Conservation (phyloP, 2,329 filamentous ascomycete genomes). For the Tricladium varicosporioides region DNA sequence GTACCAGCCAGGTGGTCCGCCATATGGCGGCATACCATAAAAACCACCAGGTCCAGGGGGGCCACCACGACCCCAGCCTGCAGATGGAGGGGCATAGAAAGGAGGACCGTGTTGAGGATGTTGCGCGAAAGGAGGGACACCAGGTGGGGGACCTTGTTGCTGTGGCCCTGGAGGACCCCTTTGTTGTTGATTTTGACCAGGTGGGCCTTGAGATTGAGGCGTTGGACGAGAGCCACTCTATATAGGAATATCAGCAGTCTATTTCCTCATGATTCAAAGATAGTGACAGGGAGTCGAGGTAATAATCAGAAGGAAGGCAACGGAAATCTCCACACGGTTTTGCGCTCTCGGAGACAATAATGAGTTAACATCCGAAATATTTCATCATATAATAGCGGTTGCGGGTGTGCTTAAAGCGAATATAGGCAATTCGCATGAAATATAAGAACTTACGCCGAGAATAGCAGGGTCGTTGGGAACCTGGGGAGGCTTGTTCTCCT, state of each 20-base stretch:
- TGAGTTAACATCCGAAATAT: conserved; percentile 94
- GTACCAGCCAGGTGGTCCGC: conserved; percentile 73
- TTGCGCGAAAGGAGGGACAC: conserved; percentile 37
- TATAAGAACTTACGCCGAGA: conserved; percentile 75
- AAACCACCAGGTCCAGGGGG: conserved; percentile 63
- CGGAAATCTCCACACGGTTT: conserved; percentile 94
- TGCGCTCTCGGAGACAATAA: conserved; percentile 89
- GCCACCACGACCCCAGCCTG: conserved; percentile 53
- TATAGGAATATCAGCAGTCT: conserved; percentile 30
- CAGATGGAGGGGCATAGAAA: conserved; percentile 42
- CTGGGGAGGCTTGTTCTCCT: conserved; percentile 71
- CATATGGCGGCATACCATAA: conserved; percentile 70
- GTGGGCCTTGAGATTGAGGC: conserved; percentile 19
- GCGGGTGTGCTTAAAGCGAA: not conserved
- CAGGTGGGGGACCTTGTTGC: conserved; percentile 15
- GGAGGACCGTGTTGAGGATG: conserved; percentile 40
- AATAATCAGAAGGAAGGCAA: conserved; percentile 99
- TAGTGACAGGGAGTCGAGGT: conserved; percentile 4
- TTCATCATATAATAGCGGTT: conserved; percentile 71
- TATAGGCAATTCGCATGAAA: conserved; percentile 4
- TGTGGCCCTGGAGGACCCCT: conserved; percentile 12
- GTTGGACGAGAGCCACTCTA: conserved; percentile 43
- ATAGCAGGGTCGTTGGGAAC: conserved; percentile 96
- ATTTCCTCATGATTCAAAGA: conserved; percentile 4
- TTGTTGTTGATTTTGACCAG: conserved; percentile 20